phyloP scores from a whole-genome alignment of 2,329 filamentous ascomycete genomes.

The Davidsoniella neocaledoniae region DNA sequence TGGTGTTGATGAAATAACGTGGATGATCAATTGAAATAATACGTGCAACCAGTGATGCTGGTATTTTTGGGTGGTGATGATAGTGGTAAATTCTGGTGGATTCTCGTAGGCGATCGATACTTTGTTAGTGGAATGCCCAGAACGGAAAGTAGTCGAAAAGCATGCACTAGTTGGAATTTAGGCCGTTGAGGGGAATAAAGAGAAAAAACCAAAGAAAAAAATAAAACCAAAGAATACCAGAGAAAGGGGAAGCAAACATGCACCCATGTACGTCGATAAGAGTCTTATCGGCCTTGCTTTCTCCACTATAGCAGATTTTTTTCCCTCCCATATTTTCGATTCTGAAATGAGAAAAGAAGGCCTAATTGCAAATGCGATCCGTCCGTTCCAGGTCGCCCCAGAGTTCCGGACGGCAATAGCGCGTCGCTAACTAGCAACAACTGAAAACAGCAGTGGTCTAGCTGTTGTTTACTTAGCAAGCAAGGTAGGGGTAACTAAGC shows the following conservation, averaged over 20 bases:
- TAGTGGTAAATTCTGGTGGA: slow-evolving; percentile 11
- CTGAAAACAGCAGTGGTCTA: background rate
- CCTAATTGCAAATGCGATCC: background rate
- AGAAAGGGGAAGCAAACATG: slow-evolving; percentile 5
- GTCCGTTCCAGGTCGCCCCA: background rate
- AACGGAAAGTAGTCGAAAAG: background rate
- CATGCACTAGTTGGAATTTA: slow-evolving; percentile 10
- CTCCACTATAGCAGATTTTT: slow-evolving; percentile 11
- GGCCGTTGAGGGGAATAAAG: background rate
- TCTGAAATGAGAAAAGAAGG: background rate
- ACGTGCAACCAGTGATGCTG: background rate
- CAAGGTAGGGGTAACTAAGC: background rate
- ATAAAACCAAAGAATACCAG: background rate
- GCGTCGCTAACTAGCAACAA: slow-evolving; percentile 8
- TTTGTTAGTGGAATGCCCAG: slow-evolving; percentile 9
- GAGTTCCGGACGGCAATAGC: background rate
- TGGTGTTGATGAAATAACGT: slow-evolving; percentile 11
- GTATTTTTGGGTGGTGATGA: slow-evolving; percentile 9
- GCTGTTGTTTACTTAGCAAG: background rate
- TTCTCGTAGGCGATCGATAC: slow-evolving; percentile 5
- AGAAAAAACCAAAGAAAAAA: slow-evolving; percentile 1
- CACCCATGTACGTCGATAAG: slow-evolving; percentile 9
- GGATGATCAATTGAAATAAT: slow-evolving; percentile 9
- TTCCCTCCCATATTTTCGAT: background rate
- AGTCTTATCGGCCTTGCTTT: slow-evolving; percentile 5